Conservation (phyloP, 2,329 filamentous ascomycete species). For the Fusarium dimerum region DNA sequence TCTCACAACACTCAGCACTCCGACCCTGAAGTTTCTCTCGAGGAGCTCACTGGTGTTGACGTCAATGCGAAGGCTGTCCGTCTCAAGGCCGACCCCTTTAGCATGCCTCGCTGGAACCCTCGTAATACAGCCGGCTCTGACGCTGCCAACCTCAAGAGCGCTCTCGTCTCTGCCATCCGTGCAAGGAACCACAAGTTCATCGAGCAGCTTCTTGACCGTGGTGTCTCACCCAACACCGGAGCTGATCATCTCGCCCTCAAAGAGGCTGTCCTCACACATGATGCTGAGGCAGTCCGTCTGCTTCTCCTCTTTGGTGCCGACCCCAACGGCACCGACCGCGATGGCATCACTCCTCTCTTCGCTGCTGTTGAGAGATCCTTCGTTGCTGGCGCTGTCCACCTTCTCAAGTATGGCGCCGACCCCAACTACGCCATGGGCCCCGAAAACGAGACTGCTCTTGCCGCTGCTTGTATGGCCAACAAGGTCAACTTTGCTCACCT, state of each 20-base stretch:
- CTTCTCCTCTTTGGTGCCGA: conserved; percentile 59
- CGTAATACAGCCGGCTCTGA: conserved; percentile 46
- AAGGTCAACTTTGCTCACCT: conserved; percentile 60
- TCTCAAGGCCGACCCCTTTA: conserved; percentile 50
- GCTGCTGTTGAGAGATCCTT: conserved; percentile 54
- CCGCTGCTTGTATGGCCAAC: conserved; percentile 50
- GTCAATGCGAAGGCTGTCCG: conserved; percentile 47
- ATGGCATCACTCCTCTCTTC: conserved; percentile 53
- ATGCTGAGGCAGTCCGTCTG: conserved; percentile 55
- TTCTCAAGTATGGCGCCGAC: conserved; percentile 66
- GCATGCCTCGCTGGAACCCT: conserved; percentile 54
- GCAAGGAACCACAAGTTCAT: conserved; percentile 57
- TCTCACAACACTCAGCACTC: conserved; percentile 27
- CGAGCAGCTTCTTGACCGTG: conserved; percentile 59
- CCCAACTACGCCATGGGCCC: conserved; percentile 53
- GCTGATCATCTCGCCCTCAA: conserved; percentile 50
- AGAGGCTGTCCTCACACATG: conserved; percentile 52
- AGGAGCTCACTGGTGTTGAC: conserved; percentile 40
- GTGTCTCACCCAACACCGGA: conserved; percentile 52
- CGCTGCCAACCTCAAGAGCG: conserved; percentile 45
- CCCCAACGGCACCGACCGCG: conserved; percentile 51
- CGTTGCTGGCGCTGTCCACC: conserved; percentile 56
- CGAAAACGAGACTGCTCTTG: conserved; percentile 56
- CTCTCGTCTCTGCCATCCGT: conserved; percentile 56
- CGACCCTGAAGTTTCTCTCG: conserved; percentile 30